Conservation (phyloP, 352 stramenopile genomes). For the Pythium vanterpoolii region DNA sequence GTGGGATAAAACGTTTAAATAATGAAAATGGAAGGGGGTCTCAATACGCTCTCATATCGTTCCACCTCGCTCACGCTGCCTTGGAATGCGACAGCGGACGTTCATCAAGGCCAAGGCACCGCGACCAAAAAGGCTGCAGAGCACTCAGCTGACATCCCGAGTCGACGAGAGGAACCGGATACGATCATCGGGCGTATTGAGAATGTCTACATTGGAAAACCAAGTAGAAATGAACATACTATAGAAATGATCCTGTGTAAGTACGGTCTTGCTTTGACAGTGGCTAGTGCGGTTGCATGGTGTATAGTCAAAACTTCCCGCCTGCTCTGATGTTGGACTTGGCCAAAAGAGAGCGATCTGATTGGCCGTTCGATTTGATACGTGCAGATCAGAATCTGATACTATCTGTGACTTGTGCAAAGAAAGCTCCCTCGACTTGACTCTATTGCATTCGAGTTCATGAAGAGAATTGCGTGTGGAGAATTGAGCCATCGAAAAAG, state of each 20-base stretch:
- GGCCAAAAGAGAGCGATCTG: not conserved
- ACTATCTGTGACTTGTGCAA: not conserved
- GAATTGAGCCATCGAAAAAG: not conserved
- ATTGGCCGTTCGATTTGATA: not conserved
- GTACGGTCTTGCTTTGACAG: slow-evolving; percentile 23
- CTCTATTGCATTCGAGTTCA: not conserved
- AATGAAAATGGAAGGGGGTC: not conserved
- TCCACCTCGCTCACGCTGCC: slow-evolving; percentile 14
- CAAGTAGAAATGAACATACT: slow-evolving; percentile 28
- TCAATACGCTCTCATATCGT: slow-evolving; percentile 22
- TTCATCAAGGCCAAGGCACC: slow-evolving; percentile 10
- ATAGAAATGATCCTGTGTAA: slow-evolving; percentile 33
- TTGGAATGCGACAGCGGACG: slow-evolving; percentile 13
- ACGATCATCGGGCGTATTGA: slow-evolving; percentile 25
- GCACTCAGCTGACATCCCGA: slow-evolving; percentile 18
- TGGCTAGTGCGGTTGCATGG: not conserved
- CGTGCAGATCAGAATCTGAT: not conserved
- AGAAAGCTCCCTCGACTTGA: not conserved
- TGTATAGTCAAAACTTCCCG: not conserved
- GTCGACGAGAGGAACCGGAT: slow-evolving; percentile 21
- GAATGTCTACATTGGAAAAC: slow-evolving; percentile 29
- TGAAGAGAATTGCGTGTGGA: not conserved
- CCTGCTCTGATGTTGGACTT: not conserved
- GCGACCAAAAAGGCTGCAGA: not conserved
- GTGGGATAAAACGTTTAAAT: too few species aligned